A percentile compares a stretch with the other conserved stretches of the same genome.
Evolutionary conservation across 1,139 yeast genomes (phyloP).

Genomic region (Pichia sp.): DNA sequence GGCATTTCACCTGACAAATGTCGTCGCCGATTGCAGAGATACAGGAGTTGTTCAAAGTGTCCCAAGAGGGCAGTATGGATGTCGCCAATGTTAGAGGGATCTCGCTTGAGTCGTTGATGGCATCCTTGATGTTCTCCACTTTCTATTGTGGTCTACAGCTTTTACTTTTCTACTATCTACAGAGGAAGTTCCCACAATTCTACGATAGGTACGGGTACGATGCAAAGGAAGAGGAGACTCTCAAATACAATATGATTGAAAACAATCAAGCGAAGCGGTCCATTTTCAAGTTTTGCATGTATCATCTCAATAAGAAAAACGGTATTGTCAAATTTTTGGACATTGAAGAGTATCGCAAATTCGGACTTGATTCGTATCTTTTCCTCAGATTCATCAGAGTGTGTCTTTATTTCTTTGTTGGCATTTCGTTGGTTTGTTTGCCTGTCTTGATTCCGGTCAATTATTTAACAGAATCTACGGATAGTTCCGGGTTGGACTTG

Average conservation of each 20-base stretch:
- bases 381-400: constrained; percentile 54
- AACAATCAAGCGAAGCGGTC: not conserved
- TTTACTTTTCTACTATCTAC: constrained; percentile 48
- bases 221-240: no score
- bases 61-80: constrained; percentile 13
- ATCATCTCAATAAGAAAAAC: constrained; percentile 25
- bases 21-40: constrained; percentile 1
- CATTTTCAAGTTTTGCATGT: not conserved
- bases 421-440: constrained; percentile 37
- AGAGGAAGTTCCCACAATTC: constrained; percentile 45
- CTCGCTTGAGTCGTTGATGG: constrained; percentile 45
- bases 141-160: constrained; percentile 53
- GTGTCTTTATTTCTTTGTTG: constrained; percentile 45
- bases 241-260: no score
- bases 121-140: constrained; percentile 50
- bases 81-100: constrained; percentile 32
- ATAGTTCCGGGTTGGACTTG: constrained; percentile 48
- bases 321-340: constrained; percentile 31
- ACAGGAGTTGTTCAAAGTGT: constrained; percentile 13
- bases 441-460: constrained; percentile 56
- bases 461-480: constrained; percentile 12
- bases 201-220: constrained; percentile 55
- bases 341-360: constrained; percentile 42
- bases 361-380: constrained; percentile 68
- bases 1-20: no score